Conservation (phyloP, 495 filamentous ascomycete genomes). For the Hypoxylon crocopeplum region DNA sequence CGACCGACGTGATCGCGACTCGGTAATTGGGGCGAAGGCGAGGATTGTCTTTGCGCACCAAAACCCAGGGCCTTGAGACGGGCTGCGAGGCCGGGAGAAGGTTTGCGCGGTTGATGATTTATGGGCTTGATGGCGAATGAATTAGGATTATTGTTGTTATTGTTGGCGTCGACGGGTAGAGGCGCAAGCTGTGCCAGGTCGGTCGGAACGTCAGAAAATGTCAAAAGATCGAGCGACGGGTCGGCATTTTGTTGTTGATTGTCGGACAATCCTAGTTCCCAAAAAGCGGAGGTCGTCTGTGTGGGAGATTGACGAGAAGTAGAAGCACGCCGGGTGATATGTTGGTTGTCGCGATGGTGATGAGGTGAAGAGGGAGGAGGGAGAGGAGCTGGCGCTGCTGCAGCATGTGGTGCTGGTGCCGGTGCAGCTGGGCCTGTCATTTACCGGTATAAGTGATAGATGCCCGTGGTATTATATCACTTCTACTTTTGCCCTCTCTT, state of each 20-base stretch:
- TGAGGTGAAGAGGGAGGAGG: constrained; percentile 9
- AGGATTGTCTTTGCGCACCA: constrained; percentile 52
- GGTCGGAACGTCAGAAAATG: constrained; percentile 50
- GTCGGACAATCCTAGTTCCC: constrained; percentile 34
- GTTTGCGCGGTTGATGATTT: constrained; percentile 56
- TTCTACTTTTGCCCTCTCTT: constrained; percentile 3
- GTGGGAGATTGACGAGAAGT: constrained; percentile 27
- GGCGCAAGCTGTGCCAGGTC: constrained; percentile 48
- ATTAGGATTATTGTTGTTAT: constrained; percentile 22
- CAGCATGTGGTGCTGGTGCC: constrained; percentile 34
- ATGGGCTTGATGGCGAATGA: constrained; percentile 24
- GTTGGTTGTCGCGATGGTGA: constrained; percentile 20
- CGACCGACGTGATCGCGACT: constrained; percentile 65
- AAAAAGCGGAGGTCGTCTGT: constrained; percentile 36
- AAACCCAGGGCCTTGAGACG: constrained; percentile 77
- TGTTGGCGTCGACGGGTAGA: constrained; percentile 29
- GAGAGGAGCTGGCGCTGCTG: constrained; percentile 5
- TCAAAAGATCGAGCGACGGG: constrained; percentile 42
- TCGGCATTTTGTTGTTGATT: constrained; percentile 35
- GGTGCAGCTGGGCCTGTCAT: constrained; percentile 38
- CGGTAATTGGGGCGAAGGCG: constrained; percentile 44
- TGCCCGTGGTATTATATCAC: constrained; percentile 19
- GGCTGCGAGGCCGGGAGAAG: constrained; percentile 76
- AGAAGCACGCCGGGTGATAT: constrained; percentile 21
- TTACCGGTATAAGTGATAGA: constrained; percentile 27